Base-by-base conservation (phyloP, 2,329 filamentous ascomycete species). In the Botrytis galanthina region DNA sequence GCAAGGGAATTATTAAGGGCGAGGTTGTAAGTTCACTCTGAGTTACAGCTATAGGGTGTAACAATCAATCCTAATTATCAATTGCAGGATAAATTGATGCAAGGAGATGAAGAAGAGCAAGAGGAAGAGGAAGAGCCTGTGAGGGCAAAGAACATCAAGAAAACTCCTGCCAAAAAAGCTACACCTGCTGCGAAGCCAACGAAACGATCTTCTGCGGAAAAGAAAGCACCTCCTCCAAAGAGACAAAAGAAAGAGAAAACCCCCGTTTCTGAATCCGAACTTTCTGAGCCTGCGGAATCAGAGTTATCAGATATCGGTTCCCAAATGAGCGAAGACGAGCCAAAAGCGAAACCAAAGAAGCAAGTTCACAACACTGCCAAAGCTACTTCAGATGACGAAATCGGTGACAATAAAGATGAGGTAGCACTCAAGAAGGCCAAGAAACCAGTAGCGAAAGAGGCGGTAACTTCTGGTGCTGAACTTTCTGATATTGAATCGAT, bases 1-100 rank as follows among this genome's bases (percentile, higher is more conserved):
- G 88, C 80, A 91, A 90, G 78, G 79, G 80, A 1, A 77, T 90
- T n/a, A 89, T 91, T 75, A 86, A 86, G 70, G 81, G 82, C 29
- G 82, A 84, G 66, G 85, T 87, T n/a, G 89, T 90, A 83, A 75
- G 87, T 75, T 48, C 26, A 16, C 22, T 70, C 14, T 64, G 26
- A 37, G 35, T 57, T n/a, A 3, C 37, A 60, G 20, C 10, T 18
- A 7, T 46, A 46, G 3, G 1, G 32, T 46, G 35, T 42, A 26
- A 32, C 26, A 48, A 26, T 61, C 26, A 18, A 32, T 44, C 32
- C 32, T 73, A 46, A 73, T 42, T 4, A 26, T 54, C 32, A 39
- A 37, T 20, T 20, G 35, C 63, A 73, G 72, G 72, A 73, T 26
- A 70, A 59, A 51, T 73, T 73, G 60, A 73, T 71, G 71, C 59